Evolutionary conservation across 495 filamentous ascomycete species (phyloP), one percentile per base, ranked within the genome.

Genomic region (Tuber magnatum): DNA sequence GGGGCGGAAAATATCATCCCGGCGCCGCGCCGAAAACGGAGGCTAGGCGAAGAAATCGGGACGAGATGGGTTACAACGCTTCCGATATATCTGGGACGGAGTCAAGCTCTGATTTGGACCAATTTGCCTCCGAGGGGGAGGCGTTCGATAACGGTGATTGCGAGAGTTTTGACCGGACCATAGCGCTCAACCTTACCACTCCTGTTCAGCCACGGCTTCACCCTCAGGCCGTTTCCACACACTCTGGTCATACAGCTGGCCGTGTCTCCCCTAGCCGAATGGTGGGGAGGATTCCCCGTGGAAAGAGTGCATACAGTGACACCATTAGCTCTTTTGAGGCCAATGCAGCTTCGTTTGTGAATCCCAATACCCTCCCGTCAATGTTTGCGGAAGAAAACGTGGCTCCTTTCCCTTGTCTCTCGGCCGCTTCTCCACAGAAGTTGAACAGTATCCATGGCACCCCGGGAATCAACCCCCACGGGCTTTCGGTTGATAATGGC

Each of bases 1-100:
- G 80, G 71, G 80, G 80, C 24, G 80, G 80, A 38, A 82, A 82
- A 61, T 81, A 81, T 74, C 80, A 82, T 46, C 80, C 80, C 32
- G 80, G 80, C 39, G 61, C 65, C 41, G 16, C 61, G 16, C 75
- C 51, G 18, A 44, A 32, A 22, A 65, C 65, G 5, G 73, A 72
- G n/a, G 61, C 75, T 12, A 41, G 71, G 72, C 40, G n/a, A 7
- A 70, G 71, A 32, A 38, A 40, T n/a, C 38, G 38, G 2, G 69
- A 43, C 39, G 28, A 44, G 24, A 42, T 44, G 24, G 18, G 42
- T 44, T 40, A 40, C 42, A n/a, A 14, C 69, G 24, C 69, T 44
- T 40, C 42, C 24, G 39, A 40, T 44, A 44, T n/a, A 20, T 78
- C 80, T 20, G 80, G 73, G 12, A 77, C 75, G 18, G 80, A 76